A percentile compares a stretch with the other conserved stretches of the same genome.
Evolutionary conservation across 192 early-diverging fungal species (phyloP).

Genomic region (Allomyces arbusculus): DNA sequence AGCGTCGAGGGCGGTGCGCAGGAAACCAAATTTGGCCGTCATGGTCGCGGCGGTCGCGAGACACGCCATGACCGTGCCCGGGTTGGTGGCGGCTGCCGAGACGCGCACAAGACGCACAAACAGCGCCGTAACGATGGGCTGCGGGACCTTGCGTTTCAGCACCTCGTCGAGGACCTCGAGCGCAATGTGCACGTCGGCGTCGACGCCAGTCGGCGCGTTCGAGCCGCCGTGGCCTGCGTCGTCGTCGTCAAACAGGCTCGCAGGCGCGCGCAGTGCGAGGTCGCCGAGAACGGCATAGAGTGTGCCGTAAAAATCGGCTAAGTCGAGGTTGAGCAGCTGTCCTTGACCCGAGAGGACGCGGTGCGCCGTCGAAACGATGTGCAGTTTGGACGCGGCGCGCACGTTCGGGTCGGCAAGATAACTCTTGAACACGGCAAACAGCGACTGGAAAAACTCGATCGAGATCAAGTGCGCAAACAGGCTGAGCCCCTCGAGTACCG

Average conservation of each 20-base stretch:
- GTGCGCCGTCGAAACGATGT: slow-evolving; percentile 63
- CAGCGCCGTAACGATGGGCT: not conserved
- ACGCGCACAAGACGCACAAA: not conserved
- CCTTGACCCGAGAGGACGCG: slow-evolving; percentile 76
- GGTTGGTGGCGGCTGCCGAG: not conserved
- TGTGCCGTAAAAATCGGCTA: slow-evolving; percentile 74
- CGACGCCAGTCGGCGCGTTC: too few relatives aligned
- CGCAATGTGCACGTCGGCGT: too few relatives aligned
- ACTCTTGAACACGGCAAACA: slow-evolving; percentile 61
- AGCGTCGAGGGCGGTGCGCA: not conserved
- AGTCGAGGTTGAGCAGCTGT: slow-evolving; percentile 76
- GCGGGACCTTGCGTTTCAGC: not conserved
- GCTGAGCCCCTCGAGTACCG: slow-evolving; percentile 49
- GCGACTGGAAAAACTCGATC: slow-evolving; percentile 83
- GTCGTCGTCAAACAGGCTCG: too few relatives aligned
- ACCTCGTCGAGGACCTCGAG: not conserved
- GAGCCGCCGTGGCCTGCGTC: too few relatives aligned
- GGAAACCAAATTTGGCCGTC: not conserved
- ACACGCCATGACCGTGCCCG: not conserved
- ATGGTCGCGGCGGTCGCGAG: not conserved
- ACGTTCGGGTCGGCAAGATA: slow-evolving; percentile 50
- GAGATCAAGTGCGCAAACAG: slow-evolving; percentile 89
- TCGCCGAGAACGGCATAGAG: slow-evolving; percentile 62
- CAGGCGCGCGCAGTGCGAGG: slow-evolving; percentile 13
- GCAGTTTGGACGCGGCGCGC: slow-evolving; percentile 34